These are phyloP conservation scores for Spongospora subterranea DNA, from an alignment of 208 protist species.

Conservation along the genomic window DNA sequence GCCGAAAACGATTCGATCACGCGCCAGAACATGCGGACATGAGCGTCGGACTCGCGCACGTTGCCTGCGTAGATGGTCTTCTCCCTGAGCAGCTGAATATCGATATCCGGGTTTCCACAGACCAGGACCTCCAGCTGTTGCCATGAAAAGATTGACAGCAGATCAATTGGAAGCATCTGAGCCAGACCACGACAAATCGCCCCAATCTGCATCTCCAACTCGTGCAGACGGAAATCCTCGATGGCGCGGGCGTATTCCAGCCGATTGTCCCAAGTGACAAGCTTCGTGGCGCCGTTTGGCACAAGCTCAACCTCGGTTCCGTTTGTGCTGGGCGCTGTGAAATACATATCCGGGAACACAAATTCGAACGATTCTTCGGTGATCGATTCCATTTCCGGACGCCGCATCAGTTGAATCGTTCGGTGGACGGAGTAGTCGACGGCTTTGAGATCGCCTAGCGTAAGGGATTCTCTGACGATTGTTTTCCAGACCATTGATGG, in stretches of 20 bases:
- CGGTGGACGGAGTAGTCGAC: constrained; percentile 39
- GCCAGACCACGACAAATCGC: constrained; percentile 49
- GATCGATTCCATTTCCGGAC: constrained; percentile 4
- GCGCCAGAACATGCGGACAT: constrained; percentile 57
- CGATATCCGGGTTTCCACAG: constrained; percentile 51
- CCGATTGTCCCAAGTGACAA: constrained; percentile 13
- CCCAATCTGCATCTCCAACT: constrained; percentile 1
- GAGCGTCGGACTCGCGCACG: neutral
- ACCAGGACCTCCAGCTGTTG: constrained; percentile 52
- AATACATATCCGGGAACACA: constrained; percentile 18
- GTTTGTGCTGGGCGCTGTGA: neutral
- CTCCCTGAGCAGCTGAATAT: constrained; percentile 46
- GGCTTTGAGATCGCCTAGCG: neutral
- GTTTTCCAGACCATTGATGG: constrained; percentile 58
- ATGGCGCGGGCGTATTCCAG: constrained; percentile 34
- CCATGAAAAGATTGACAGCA: constrained; percentile 43
- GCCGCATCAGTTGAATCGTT: constrained; percentile 41
- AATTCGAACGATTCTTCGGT: constrained; percentile 27
- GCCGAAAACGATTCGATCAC: constrained; percentile 55
- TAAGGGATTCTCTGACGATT: constrained; percentile 2
- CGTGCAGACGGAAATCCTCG: constrained; percentile 38
- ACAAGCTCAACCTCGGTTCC: constrained; percentile 26
- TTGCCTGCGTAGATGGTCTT: constrained; percentile 49
- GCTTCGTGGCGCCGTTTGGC: neutral
- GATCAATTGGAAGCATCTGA: neutral